Percentiles rank a stretch among this genome's conserved stretches.
These are phyloP conservation scores for Botrytis porri DNA, from an alignment of 2,329 filamentous ascomycete species.

Conservation along the genomic window DNA sequence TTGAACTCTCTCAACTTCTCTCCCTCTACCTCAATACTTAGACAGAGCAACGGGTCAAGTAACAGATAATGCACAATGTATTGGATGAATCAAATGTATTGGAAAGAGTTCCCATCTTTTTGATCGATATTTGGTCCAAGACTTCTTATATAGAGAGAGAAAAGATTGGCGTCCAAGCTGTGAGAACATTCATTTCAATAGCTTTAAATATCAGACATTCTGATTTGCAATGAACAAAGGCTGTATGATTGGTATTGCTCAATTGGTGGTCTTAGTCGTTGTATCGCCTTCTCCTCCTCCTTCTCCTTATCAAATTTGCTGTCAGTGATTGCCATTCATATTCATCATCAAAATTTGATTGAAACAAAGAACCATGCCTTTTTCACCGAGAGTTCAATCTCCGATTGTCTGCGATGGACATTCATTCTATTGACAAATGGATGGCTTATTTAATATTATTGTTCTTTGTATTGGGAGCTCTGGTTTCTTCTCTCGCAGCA, in stretches of 20 bases:
- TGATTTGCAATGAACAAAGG: background rate
- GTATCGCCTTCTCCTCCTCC: background rate
- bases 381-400: background rate
- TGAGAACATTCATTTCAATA: constrained; percentile 3
- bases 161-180: constrained; percentile 1
- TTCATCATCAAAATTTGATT: background rate
- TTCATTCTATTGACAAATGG: background rate
- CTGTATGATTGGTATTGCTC: background rate
- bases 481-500: background rate
- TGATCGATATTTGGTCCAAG: background rate
- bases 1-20: background rate
- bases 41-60: background rate
- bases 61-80: background rate
- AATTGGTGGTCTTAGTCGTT: background rate
- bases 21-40: background rate
- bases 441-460: background rate
- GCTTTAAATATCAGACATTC: background rate
- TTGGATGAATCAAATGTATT: background rate
- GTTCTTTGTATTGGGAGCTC: background rate
- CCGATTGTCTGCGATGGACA: constrained; percentile 2
- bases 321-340: background rate
- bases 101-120: background rate
- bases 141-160: background rate
- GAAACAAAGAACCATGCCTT: constrained; percentile 10
- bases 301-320: background rate